Base-by-base conservation (phyloP, 495 filamentous ascomycete species). In the Cercophora scortea region DNA sequence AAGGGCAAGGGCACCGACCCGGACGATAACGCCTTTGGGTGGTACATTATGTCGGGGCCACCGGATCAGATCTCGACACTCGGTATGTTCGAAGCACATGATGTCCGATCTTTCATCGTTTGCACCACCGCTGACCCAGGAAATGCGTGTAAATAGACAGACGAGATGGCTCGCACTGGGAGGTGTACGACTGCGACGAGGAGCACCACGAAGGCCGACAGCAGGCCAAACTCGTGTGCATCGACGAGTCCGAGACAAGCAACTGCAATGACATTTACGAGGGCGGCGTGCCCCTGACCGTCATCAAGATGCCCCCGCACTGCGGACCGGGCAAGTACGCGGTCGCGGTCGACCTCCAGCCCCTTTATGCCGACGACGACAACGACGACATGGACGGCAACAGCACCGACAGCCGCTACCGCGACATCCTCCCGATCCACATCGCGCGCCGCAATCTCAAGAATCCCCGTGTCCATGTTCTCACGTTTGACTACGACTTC, bases 301-400 rank as follows among this genome's bases (percentile, higher is more conserved):
- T 76, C 47, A 13, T 72, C 7, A 42, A 70, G 49, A 69, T 73
- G 66, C 67, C 70, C 0, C 11, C 36, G 16, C 19, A 48, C 6
- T 74, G 70, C 51, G 69, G 71, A 2, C 63, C 62, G 0, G 62
- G 65, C 10, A 62, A 59, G 38, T 75, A 75, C 47, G 70, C 72
- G 17, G 57, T 75, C 1, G 67, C 64, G 8, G 60, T 67, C 8
- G 43, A 25, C 5, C 49, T 73, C 45, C 42, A 34, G 36, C 43
- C 40, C 0, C 8, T 43, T 32, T n/a, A n/a, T n/a, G n/a, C n/a
- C n/a, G n/a, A n/a, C n/a, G 17, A 11, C 6, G 44, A 69, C 50
- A 53, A 67, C 0, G 42, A 63, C 1, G n/a, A n/a, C n/a, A n/a
- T n/a, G n/a, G n/a, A n/a, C n/a, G n/a, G n/a, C n/a, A n/a, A n/a